A percentile compares a stretch with the other conserved stretches of the same genome.
Evolutionary conservation across 169 alveolate species (phyloP).

Genomic region (Eimeria falciformis): DNA sequence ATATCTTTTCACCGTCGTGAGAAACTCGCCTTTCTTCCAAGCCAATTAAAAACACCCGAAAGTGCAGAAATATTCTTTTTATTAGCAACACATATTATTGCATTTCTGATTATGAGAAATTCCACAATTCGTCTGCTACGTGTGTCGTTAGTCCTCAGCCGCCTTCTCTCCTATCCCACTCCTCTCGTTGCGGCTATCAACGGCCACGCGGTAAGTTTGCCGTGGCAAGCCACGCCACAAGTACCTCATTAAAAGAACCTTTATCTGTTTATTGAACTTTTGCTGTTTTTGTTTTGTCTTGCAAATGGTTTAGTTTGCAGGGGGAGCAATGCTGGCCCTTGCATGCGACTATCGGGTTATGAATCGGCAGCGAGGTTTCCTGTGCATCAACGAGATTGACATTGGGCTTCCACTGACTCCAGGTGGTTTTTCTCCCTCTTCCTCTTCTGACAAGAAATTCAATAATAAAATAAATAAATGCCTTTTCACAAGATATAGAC

Average conservation of each 20-base stretch:
- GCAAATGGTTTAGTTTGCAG: conserved; percentile 70
- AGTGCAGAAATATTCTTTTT: too few species aligned
- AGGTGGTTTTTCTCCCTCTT: conserved; percentile 37
- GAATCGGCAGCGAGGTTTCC: conserved; percentile 62
- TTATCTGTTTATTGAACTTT: neutral
- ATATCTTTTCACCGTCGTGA: conserved; percentile 65
- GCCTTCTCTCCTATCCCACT: conserved; percentile 69
- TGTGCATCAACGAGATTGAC: conserved; percentile 75
- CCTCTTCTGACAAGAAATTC: neutral
- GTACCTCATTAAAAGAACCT: too few species aligned
- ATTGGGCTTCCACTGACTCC: conserved; percentile 77
- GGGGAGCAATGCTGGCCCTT: conserved; percentile 78
- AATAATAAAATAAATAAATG: neutral
- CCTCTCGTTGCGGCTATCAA: conserved; percentile 79
- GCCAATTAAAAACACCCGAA: neutral
- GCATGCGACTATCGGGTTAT: conserved; percentile 78
- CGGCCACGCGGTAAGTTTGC: conserved; percentile 78
- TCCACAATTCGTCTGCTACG: neutral
- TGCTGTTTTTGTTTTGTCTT: neutral
- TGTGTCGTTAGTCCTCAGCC: conserved; percentile 60
- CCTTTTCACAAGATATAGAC: neutral
- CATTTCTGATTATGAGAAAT: too few species aligned
- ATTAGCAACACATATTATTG: too few species aligned
- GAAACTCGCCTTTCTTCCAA: neutral
- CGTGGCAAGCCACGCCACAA: neutral